These are phyloP conservation scores for Psilocybe cubensis DNA, from an alignment of 768 basidiomycete species.

Conservation along the genomic window DNA sequence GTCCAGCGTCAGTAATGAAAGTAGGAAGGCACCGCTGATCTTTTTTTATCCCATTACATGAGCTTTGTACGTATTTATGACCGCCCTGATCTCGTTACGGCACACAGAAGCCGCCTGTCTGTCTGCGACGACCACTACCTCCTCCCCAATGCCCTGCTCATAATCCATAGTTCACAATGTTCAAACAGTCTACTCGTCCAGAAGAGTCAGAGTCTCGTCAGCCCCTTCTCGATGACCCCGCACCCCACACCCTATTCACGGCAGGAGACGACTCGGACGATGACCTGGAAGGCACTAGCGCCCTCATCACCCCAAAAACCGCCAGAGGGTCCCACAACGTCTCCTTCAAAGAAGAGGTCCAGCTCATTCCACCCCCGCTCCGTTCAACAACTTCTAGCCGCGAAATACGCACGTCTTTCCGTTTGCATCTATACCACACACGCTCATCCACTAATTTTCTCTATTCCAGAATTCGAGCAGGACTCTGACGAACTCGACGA, in stretches of 20 bases:
- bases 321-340: conserved; percentile 50
- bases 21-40: neutral
- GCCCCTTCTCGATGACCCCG: conserved; percentile 58
- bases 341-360: conserved; percentile 70
- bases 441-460: neutral
- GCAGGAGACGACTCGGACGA: conserved; percentile 60
- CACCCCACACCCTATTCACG: conserved; percentile 50
- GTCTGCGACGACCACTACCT: neutral
- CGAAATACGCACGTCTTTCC: conserved; percentile 57
- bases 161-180: conserved; percentile 23
- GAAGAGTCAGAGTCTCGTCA: conserved; percentile 47
- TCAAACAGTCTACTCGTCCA: conserved; percentile 22
- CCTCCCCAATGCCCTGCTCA: conserved; percentile 22
- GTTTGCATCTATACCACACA: neutral
- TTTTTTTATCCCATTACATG: conserved; percentile 2
- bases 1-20: conserved; percentile 20
- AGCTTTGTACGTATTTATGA: conserved; percentile 14
- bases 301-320: conserved; percentile 32
- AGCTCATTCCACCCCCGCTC: conserved; percentile 68
- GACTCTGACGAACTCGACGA: conserved; percentile 85
- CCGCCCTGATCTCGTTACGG: neutral
- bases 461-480: conserved; percentile 72
- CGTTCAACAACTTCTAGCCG: conserved; percentile 77
- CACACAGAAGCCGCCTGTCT: neutral
- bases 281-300: conserved; percentile 36